Base-by-base conservation (phyloP, 192 early-diverging fungal species). In the Dissophora ornata region DNA sequence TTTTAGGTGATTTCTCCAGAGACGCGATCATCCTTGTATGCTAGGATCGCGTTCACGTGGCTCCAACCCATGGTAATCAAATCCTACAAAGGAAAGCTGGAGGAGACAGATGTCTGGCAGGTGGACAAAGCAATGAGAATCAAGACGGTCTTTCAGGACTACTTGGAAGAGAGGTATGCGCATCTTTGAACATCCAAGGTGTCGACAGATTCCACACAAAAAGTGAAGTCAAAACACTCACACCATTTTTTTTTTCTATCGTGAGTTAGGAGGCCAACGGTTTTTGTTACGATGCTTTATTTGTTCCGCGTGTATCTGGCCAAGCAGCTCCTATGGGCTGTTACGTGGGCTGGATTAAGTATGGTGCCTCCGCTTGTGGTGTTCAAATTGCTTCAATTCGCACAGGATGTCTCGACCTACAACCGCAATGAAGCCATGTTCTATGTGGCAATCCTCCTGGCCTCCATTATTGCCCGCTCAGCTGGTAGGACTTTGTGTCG, bases 381-480 rank as follows among this genome's bases (percentile, higher is more conserved):
- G 0, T 77, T 57, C 64, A 62, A 77, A 29, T 36, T 77, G 10
- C 11, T 77, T 24, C 16, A 41, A 16, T 77, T 67, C 41, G 42
- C 64, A 25, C 58, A 77, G 44, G 73, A 77, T 51, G 21, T 77
- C 25, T 62, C 73, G 1, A 49, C 46, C 11, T 77, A 77, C 40
- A 77, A 77, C 38, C 73, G 59, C 45, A 77, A 77, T n/a, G 73
- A 77, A 45, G 73, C 73, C 0, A 53, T 67, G 21, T 77, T 77
- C 25, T 77, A 77, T 38, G 46, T 77, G 9, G 51, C 73, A 4
- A 51, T 46, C 8, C 58, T 77, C 18, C 33, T 77, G 36, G 65
- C 34, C 3, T 77, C 73, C 2, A 62, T 67, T 38, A 24, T 77
- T 22, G 47, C 50, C 8, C 63, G 64, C 10, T 67, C 73, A 10